Percentiles rank a stretch among this genome's conserved stretches.
Evolutionary conservation across 768 basidiomycete species (phyloP).

Genomic region (Rossbeevera mucosa): DNA sequence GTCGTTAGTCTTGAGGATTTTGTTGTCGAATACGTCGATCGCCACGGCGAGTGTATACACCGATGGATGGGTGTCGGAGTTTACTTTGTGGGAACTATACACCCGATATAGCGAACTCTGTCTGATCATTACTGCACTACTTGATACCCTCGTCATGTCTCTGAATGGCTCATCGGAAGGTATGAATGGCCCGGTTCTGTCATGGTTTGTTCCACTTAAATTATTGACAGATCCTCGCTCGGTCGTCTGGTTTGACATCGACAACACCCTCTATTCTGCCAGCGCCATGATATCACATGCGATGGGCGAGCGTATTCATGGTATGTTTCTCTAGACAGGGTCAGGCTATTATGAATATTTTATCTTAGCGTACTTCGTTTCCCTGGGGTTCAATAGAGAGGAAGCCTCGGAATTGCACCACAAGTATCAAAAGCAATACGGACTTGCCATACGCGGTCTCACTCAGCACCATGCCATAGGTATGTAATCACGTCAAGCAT

Average conservation of each 20-base stretch:
- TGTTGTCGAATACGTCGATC: constrained; percentile 30
- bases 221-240: constrained; percentile 45
- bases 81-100: constrained; percentile 21
- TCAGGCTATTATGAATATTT: background rate
- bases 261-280: constrained; percentile 83
- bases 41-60: constrained; percentile 13
- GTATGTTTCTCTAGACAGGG: constrained; percentile 33
- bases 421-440: constrained; percentile 75
- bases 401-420: constrained; percentile 67
- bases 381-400: constrained; percentile 60
- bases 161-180: constrained; percentile 22
- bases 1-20: constrained; percentile 42
- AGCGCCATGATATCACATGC: constrained; percentile 68
- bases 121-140: too few relatives aligned
- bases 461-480: constrained; percentile 61
- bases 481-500: constrained; percentile 43
- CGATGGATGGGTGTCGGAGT: constrained; percentile 21
- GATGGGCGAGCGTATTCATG: constrained; percentile 78
- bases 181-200: constrained; percentile 1
- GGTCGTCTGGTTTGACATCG: constrained; percentile 80
- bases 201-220: constrained; percentile 1
- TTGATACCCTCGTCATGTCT: constrained; percentile 29
- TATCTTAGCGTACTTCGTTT: constrained; percentile 64
- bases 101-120: constrained; percentile 13
- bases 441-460: constrained; percentile 77